Conservation (phyloP, 2,329 filamentous ascomycete species). For the Monosporascus ibericus region DNA sequence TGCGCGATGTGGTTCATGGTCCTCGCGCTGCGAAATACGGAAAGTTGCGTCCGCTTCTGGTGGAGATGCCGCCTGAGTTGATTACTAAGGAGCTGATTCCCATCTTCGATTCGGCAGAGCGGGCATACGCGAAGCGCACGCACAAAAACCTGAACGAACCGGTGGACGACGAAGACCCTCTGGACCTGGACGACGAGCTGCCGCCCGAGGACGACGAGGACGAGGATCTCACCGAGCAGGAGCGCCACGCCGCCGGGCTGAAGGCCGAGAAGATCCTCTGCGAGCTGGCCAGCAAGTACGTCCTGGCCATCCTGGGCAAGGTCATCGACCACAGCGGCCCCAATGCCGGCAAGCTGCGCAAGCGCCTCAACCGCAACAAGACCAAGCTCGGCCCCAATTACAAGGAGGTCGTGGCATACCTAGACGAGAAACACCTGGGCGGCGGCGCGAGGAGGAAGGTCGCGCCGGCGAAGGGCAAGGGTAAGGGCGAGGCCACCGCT, state of each 20-base stretch:
- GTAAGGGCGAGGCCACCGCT: constrained; percentile 22
- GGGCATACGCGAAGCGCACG: constrained; percentile 65
- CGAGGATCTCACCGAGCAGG: constrained; percentile 46
- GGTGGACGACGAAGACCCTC: constrained; percentile 66
- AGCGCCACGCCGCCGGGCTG: constrained; percentile 60
- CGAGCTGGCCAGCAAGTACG: constrained; percentile 76
- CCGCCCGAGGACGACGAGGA: constrained; percentile 55
- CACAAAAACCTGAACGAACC: constrained; percentile 57
- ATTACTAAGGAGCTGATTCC: constrained; percentile 62
- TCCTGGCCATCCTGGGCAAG: constrained; percentile 70
- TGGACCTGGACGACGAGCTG: constrained; percentile 54
- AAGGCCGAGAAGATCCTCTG: constrained; percentile 82
- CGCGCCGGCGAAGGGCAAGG: constrained; percentile 34
- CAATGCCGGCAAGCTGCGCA: constrained; percentile 57
- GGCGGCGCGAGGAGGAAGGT: constrained; percentile 36
- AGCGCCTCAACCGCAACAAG: constrained; percentile 72
- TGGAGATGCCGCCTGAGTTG: constrained; percentile 58
- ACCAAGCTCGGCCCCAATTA: constrained; percentile 77
- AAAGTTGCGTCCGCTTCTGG: constrained; percentile 57
- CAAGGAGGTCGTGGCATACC: constrained; percentile 73
- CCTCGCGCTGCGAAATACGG: constrained; percentile 41
- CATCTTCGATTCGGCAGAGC: constrained; percentile 73
- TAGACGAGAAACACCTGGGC: constrained; percentile 63
- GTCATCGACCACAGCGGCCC: constrained; percentile 62
- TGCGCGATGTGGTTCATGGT: constrained; percentile 50